A percentile compares a stretch with the other conserved stretches of the same genome.
phyloP scores from a whole-genome alignment of 805 yeast genomes.

The Nakazawaea wyomingensis region DNA sequence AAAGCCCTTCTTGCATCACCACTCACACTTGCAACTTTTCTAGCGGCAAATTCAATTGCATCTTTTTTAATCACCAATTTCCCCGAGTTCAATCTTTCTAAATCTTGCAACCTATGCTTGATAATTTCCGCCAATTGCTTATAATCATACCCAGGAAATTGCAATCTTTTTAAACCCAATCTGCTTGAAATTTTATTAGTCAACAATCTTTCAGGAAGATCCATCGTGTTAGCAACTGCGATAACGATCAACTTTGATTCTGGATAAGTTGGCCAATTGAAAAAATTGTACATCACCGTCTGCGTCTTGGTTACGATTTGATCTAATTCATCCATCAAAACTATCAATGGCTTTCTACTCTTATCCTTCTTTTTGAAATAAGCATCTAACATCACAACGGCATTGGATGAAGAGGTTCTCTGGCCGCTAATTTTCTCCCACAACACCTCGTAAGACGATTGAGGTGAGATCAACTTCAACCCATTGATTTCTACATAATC shows the following conservation, averaged over 20 bases:
- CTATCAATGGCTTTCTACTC: constrained; percentile 55
- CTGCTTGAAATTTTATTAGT: constrained; percentile 89
- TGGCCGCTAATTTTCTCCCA: constrained; percentile 72
- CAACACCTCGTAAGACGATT: constrained; percentile 71
- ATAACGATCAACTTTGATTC: constrained; percentile 78
- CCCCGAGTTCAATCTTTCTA: constrained; percentile 31
- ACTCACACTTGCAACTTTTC: constrained; percentile 92
- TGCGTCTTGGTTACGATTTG: constrained; percentile 82
- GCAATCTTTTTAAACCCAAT: constrained; percentile 79
- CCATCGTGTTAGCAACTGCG: constrained; percentile 97
- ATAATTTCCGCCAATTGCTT: constrained; percentile 75
- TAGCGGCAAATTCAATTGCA: constrained; percentile 86
- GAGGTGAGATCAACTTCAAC: constrained; percentile 73
- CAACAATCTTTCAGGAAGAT: constrained; percentile 82
- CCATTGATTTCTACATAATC: constrained; percentile 88
- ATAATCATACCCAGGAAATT: constrained; percentile 84
- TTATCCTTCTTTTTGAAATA: constrained; percentile 45
- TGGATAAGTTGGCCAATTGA: constrained; percentile 92
- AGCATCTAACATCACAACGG: constrained; percentile 65
- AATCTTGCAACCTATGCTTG: constrained; percentile 54
- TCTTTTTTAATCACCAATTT: constrained; percentile 51
- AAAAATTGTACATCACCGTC: constrained; percentile 87
- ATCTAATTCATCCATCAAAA: constrained; percentile 88
- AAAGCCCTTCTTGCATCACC: constrained; percentile 96
- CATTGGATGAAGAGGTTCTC: constrained; percentile 54